Conservation (phyloP, 768 basidiomycete species). For the Rhodotorula paludigena region DNA sequence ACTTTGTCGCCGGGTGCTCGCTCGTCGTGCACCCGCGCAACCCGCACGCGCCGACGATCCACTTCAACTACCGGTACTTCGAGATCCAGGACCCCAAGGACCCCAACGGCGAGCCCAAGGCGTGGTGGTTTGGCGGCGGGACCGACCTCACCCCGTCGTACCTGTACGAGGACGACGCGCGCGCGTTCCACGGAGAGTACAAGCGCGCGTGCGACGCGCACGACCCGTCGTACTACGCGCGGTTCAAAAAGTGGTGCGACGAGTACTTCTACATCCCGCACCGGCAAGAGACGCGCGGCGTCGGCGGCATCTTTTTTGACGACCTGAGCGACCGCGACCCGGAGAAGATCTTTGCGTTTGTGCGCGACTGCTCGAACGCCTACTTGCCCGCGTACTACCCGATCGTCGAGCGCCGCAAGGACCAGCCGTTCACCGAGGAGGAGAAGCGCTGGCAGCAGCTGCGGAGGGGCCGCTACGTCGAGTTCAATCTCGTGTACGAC, state of each 20-base stretch:
- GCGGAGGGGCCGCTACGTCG: constrained; percentile 85
- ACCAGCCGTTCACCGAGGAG: constrained; percentile 52
- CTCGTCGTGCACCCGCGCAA: constrained; percentile 91
- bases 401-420: constrained; percentile 60
- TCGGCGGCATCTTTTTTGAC: constrained; percentile 96
- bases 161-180: constrained; percentile 77
- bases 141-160: constrained; percentile 91
- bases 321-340: constrained; percentile 63
- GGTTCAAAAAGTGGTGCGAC: constrained; percentile 94
- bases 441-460: constrained; percentile 86
- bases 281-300: constrained; percentile 72
- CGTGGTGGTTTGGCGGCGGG: constrained; percentile 99
- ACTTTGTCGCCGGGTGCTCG: constrained; percentile 86
- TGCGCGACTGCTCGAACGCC: constrained; percentile 66
- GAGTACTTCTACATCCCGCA: constrained; percentile 94
- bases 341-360: constrained; percentile 70
- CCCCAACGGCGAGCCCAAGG: constrained; percentile 57
- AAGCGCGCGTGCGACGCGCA: constrained; percentile 71
- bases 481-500: constrained; percentile 85
- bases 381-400: constrained; percentile 89
- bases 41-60: constrained; percentile 87
- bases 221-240: constrained; percentile 61
- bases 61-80: constrained; percentile 96
- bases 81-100: constrained; percentile 58
- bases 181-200: constrained; percentile 76